A percentile compares a stretch with the other conserved stretches of the same genome.
Conservation (phyloP, 768 basidiomycete genomes). For the Panellus pusillus region DNA sequence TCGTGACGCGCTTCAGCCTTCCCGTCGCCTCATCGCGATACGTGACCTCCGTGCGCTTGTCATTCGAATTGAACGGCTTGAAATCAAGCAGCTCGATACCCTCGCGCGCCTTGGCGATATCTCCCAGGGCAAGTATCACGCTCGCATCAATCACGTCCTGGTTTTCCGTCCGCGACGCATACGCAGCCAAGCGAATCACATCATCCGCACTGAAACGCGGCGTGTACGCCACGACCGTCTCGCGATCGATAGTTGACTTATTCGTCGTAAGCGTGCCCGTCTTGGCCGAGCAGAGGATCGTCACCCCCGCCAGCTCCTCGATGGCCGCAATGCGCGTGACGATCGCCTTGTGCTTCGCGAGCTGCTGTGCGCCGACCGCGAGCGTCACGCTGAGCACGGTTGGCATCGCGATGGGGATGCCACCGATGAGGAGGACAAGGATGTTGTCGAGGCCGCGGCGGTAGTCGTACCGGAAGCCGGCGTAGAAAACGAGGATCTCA, state of each 20-base stretch:
- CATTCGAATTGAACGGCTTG: slow-evolving; percentile 98
- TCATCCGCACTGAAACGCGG: slow-evolving; percentile 77
- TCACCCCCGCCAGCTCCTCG: slow-evolving; percentile 96
- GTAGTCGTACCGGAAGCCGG: slow-evolving; percentile 86
- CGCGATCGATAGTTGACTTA: slow-evolving; percentile 95
- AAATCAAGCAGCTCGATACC: slow-evolving; percentile 97
- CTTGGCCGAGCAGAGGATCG: slow-evolving; percentile 98
- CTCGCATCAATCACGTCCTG: slow-evolving; percentile 94
- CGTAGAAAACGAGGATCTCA: slow-evolving; percentile 93
- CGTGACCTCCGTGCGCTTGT: slow-evolving; percentile 98
- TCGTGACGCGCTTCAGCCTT: slow-evolving; percentile 96
- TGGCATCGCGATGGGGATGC: slow-evolving; percentile 99
- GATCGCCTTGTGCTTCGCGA: slow-evolving; percentile 98
- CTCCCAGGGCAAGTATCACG: slow-evolving; percentile 77
- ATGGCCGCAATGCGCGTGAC: slow-evolving; percentile 99
- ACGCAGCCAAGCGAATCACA: slow-evolving; percentile 89
- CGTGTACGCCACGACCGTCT: slow-evolving; percentile 82
- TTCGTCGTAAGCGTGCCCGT: slow-evolving; percentile 97
- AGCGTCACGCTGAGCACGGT: slow-evolving; percentile 97
- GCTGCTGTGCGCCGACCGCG: slow-evolving; percentile 96
- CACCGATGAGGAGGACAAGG: slow-evolving; percentile 97
- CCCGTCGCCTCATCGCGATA: slow-evolving; percentile 90
- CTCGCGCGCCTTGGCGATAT: slow-evolving; percentile 70
- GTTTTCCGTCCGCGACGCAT: slow-evolving; percentile 97
- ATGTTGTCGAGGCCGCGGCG: slow-evolving; percentile 93